Evolutionary conservation across 495 filamentous ascomycete genomes (phyloP), one percentile per base, ranked within the genome.

Genomic region (Rhypophila decipiens): DNA sequence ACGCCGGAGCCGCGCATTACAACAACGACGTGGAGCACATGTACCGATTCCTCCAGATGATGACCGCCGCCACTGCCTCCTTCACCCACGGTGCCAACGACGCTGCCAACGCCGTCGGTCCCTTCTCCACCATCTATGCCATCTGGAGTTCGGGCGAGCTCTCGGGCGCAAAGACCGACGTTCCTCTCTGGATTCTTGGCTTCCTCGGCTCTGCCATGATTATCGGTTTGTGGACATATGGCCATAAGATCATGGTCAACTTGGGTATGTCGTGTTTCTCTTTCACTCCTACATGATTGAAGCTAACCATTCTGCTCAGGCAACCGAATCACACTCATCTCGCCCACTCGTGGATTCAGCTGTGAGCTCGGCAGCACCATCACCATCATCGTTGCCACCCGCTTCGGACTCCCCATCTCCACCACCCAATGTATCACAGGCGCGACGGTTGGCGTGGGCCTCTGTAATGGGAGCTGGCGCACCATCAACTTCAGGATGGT

Each of bases 31-130:
- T 79, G 58, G 84, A 88, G 65, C 76, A 86, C 65, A 73, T 78
- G 45, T 88, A 83, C 67, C 83, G 83, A 27, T 87, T 86, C 70
- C 66, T 87, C 46, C 85, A 89, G 67, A 64, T 88, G 49, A 57
- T 86, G 49, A 87, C 83, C 18, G 84, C 84, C 40, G 77, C 77
- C 57, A 85, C 83, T 24, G 80, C 83, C 4, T 87, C 83, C 4
- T 87, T 90, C 46, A 81, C 84, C 5, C 86, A 90, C 66, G 86
- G 86, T 43, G 82, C 85, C 54, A 88, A 88, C 59, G 85, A 88
- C 63, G 77, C 89, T 49, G 73, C 80, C 37, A 88, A 88, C 39
- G 84, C 86, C 12, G 79, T 88, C 52, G 86, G 86, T 10, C 84
- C 84, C 22, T 86, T 76, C 65, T 78, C 84, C 29, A 82, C 78